A percentile compares a stretch with the other conserved stretches of the same genome.
Conservation (phyloP, 2,329 filamentous ascomycete species). For the Colletotrichum endophyticum region DNA sequence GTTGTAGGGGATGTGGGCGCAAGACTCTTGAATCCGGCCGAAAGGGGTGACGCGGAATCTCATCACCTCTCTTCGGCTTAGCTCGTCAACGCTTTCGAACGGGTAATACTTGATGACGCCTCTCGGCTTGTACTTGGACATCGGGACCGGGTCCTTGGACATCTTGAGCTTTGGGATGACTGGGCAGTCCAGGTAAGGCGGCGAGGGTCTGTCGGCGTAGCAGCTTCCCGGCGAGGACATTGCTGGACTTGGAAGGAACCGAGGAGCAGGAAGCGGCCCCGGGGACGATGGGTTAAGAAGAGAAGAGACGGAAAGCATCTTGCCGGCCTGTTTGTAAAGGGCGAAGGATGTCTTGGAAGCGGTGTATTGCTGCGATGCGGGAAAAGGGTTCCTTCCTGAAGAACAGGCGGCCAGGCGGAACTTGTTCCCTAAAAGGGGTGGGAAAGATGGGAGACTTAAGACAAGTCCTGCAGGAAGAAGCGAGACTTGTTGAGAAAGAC, state of each 20-base stretch:
- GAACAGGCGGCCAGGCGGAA: constrained; percentile 3
- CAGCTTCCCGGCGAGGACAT: constrained; percentile 39
- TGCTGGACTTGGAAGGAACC: constrained; percentile 46
- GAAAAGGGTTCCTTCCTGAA: background rate
- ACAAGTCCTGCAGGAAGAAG: constrained; percentile 31
- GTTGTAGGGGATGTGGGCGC: constrained; percentile 88
- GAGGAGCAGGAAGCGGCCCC: constrained; percentile 42
- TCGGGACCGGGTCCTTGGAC: constrained; percentile 68
- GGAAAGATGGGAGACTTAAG: constrained; percentile 30
- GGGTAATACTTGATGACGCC: constrained; percentile 77
- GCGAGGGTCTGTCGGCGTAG: constrained; percentile 33
- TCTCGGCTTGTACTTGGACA: constrained; percentile 65
- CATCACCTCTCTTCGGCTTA: constrained; percentile 61
- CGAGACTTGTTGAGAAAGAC: background rate
- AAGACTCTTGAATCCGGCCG: constrained; percentile 64
- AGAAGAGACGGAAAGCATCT: constrained; percentile 69
- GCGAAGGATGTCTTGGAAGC: constrained; percentile 19
- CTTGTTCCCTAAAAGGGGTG: constrained; percentile 16
- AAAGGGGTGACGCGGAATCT: constrained; percentile 71
- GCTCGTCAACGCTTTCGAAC: constrained; percentile 68
- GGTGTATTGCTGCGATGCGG: constrained; percentile 10
- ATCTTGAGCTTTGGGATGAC: constrained; percentile 58
- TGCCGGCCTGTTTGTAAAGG: constrained; percentile 29
- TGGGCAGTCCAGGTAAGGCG: constrained; percentile 27
- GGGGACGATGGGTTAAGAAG: constrained; percentile 68